Conservation (phyloP, 169 alveolate genomes). For the Cryptosporidium ubiquitum region DNA sequence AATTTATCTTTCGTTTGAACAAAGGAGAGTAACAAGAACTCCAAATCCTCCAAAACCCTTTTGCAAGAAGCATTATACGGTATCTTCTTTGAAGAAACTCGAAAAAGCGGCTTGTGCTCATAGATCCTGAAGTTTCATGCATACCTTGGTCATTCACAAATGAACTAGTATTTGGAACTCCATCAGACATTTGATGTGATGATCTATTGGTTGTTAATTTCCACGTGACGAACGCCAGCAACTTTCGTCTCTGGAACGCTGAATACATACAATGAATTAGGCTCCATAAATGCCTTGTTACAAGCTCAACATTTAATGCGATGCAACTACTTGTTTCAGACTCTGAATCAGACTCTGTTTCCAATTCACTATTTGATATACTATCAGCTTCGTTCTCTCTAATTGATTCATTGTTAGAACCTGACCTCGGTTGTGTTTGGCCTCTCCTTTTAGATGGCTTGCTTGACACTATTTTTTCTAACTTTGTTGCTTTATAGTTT, state of each 20-base stretch:
- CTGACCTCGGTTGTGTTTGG: constrained; percentile 39
- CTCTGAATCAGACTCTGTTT: constrained; percentile 65
- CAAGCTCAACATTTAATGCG: constrained; percentile 70
- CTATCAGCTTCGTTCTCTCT: constrained; percentile 40
- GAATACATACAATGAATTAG: constrained; percentile 44
- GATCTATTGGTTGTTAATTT: constrained; percentile 16
- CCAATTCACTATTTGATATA: constrained; percentile 47
- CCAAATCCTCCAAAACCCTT: constrained; percentile 75
- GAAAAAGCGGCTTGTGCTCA: constrained; percentile 40
- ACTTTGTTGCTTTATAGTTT: constrained; percentile 52
- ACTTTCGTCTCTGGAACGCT: constrained; percentile 65
- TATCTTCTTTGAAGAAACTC: constrained; percentile 68
- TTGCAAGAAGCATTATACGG: constrained; percentile 46
- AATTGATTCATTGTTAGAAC: neutral
- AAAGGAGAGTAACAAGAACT: constrained; percentile 68
- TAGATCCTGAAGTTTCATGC: constrained; percentile 40
- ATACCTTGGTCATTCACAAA: constrained; percentile 38
- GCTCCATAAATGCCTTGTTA: constrained; percentile 65
- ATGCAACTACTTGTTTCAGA: constrained; percentile 72
- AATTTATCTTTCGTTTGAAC: constrained; percentile 50
- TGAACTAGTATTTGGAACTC: constrained; percentile 41
- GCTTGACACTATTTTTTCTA: constrained; percentile 28
- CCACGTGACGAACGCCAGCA: constrained; percentile 60
- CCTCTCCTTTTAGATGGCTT: constrained; percentile 28
- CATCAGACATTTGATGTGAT: constrained; percentile 53